Percentiles rank a stretch among this genome's conserved stretches.
These are phyloP conservation scores for Kuraishia piskuri DNA, from an alignment of 805 yeast species.

Conservation along the genomic window DNA sequence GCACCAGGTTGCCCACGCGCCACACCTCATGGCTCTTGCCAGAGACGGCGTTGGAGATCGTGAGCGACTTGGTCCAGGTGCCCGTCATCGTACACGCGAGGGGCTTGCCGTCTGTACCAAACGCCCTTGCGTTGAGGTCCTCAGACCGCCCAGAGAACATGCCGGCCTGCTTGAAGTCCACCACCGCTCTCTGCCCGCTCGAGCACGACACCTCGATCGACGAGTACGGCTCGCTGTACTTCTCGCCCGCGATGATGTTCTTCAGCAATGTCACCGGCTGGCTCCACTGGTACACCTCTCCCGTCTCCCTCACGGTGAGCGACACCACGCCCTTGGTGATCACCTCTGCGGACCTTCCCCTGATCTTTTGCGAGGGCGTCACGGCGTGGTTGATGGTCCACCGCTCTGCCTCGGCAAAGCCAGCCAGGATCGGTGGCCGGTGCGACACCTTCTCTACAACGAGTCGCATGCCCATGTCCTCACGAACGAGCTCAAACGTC, in stretches of 20 bases:
- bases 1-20: slow-evolving; percentile 60
- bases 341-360: slow-evolving; percentile 91
- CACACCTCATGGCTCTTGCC: slow-evolving; percentile 37
- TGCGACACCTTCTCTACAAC: slow-evolving; percentile 84
- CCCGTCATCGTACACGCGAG: slow-evolving; percentile 40
- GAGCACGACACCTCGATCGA: slow-evolving; percentile 59
- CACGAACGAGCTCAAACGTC: slow-evolving; percentile 83
- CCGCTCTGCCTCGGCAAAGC: slow-evolving; percentile 57
- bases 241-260: slow-evolving; percentile 90
- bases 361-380: slow-evolving; percentile 76
- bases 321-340: slow-evolving; percentile 63
- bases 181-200: slow-evolving; percentile 58
- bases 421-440: slow-evolving; percentile 79
- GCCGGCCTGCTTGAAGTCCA: slow-evolving; percentile 73
- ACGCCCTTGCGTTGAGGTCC: slow-evolving; percentile 39
- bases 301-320: slow-evolving; percentile 47
- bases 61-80: slow-evolving; percentile 73
- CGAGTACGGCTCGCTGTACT: slow-evolving; percentile 81
- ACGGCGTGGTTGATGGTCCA: slow-evolving; percentile 67
- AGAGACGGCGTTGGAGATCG: slow-evolving; percentile 30
- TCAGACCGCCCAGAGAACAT: slow-evolving; percentile 86
- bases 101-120: slow-evolving; percentile 25
- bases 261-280: slow-evolving; percentile 79
- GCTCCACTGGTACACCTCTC: slow-evolving; percentile 71
- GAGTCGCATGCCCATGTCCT: slow-evolving; percentile 67